A percentile compares a stretch with the other conserved stretches of the same genome.
These are phyloP conservation scores for Lichenothelia convexa DNA, from an alignment of 495 filamentous ascomycete species.

Conservation along the genomic window DNA sequence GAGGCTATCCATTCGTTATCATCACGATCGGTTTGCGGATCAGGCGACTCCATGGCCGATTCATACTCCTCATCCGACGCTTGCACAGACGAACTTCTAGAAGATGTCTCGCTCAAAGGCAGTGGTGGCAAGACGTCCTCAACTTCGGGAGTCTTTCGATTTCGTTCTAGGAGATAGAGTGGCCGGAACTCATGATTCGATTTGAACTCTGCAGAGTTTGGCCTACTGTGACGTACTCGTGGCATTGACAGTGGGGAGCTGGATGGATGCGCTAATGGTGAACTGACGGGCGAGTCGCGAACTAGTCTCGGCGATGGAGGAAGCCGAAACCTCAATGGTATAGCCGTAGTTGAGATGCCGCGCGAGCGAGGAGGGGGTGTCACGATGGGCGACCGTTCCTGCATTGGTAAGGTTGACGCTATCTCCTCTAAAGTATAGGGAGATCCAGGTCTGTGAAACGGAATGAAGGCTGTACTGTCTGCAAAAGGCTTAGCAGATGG, in stretches of 20 bases:
- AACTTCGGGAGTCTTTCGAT: constrained; percentile 19
- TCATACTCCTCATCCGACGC: constrained; percentile 22
- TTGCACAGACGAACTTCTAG: constrained; percentile 15
- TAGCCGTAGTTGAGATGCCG: constrained; percentile 15
- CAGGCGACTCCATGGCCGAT: constrained; percentile 11
- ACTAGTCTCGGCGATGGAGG: constrained; percentile 11
- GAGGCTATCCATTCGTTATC: constrained; percentile 9
- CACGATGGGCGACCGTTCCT: too few species aligned
- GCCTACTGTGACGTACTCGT: constrained; percentile 8
- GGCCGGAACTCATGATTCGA: constrained; percentile 17
- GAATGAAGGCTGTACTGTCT: too few species aligned
- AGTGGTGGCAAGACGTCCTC: constrained; percentile 20
- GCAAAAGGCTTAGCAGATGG: too few species aligned
- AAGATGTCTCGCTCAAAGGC: constrained; percentile 16
- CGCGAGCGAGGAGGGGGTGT: too few species aligned
- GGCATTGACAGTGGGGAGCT: constrained; percentile 13
- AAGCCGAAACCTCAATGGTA: constrained; percentile 18
- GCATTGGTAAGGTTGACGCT: too few species aligned
- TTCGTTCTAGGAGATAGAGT: constrained; percentile 25
- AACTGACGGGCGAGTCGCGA: constrained; percentile 11
- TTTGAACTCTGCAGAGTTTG: constrained; percentile 18
- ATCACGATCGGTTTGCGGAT: not conserved
- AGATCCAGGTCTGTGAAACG: not conserved
- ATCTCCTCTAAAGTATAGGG: not conserved
- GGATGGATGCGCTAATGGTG: constrained; percentile 6